Evolutionary conservation across 352 stramenopile species (phyloP), one percentile per base, ranked within the genome.

Genomic region (Globisporangium nunn): DNA sequence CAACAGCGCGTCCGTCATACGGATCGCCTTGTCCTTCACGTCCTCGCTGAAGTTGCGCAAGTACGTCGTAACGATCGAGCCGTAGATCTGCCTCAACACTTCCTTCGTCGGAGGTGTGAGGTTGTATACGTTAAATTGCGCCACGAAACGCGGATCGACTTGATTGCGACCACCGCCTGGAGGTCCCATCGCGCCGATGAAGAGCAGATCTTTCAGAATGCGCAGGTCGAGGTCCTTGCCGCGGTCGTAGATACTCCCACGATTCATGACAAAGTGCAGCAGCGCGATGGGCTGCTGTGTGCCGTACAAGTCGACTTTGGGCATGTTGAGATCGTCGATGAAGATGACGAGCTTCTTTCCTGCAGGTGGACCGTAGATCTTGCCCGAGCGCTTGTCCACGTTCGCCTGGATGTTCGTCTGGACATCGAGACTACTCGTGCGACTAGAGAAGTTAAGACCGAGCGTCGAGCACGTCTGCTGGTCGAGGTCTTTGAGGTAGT

Each of bases 301-400:
- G 50, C 95, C 95, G 65, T 98, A 98, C 11, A 92, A 62, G 66
- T 98, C 95, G 3, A 98, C 91, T 61, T 97, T 98, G 39, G 95
- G 95, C 94, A 98, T 98, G 67, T 98, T 98, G 58, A 98, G 72
- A 67, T 98, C 95, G 61, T 98, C 95, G 45, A 98, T 90, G 57
- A 98, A 98, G 28, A 98, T 75, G 47, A 97, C 70, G 10, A 98
- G 75, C 50, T 97, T 96, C 67, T 98, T 98, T 4, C 94, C 94
- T 0, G 85, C 78, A 0, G 92, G 86, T 28, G 94, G 94, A 6
- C 94, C 95, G 63, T 98, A 98, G 50, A 98, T 97, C 52, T 95
- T 96, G 14, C 92, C 93, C 0, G 92, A 96, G 12, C 94, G 77
- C 74, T 98, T 98, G 73, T 98, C 95, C 15, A 98, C 90, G 53